Evolutionary conservation across 257 asterid species (phyloP).

Genomic region (Cynanchum wilfordii): DNA sequence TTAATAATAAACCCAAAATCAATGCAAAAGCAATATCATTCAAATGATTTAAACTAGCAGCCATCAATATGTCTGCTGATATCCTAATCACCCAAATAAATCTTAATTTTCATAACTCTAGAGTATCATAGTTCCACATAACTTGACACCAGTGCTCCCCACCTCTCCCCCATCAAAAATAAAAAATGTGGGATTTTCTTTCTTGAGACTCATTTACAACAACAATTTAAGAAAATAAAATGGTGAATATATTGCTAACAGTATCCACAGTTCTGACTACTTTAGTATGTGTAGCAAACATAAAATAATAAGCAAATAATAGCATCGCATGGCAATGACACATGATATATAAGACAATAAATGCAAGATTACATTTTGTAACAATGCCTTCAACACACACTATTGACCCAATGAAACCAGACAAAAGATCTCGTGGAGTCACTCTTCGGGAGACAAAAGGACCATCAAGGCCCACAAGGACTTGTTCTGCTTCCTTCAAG

Average conservation of each 20-base stretch:
- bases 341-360: background rate
- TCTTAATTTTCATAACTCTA: background rate
- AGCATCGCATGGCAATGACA: background rate
- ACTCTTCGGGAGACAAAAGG: conserved; percentile 93
- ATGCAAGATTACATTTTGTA: conserved; percentile 58
- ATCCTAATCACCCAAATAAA: background rate
- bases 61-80: background rate
- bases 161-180: background rate
- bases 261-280: background rate
- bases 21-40: background rate
- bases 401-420: conserved; percentile 88
- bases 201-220: background rate
- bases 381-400: conserved; percentile 93
- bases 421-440: conserved; percentile 90
- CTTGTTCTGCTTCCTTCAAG: conserved; percentile 88
- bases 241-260: background rate
- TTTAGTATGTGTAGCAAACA: background rate
- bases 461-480: conserved; percentile 86
- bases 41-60: background rate
- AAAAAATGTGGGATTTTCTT: background rate
- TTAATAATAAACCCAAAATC: background rate
- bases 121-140: background rate
- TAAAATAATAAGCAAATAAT: background rate
- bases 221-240: background rate
- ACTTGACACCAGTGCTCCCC: background rate